Evolutionary conservation across 208 protist genomes (phyloP), one percentile per base, ranked within the genome.

Genomic region (Crithidia thermophila): DNA sequence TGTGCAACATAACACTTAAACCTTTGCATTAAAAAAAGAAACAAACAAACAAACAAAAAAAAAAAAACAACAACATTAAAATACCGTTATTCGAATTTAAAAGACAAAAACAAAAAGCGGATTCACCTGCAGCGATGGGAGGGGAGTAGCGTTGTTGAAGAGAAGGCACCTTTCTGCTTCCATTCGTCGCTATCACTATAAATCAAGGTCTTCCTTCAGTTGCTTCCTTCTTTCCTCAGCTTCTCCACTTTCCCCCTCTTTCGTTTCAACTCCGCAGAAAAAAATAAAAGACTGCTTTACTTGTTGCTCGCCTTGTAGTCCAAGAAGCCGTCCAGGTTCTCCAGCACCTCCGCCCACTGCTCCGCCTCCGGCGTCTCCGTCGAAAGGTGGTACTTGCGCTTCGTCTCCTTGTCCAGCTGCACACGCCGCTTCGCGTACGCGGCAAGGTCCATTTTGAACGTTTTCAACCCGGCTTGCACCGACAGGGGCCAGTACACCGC

Each of bases 261-360:
- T 0, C 52, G 18, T 53, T 34, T 36, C 28, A 40, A 13, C 6
- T 11, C 3, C 13, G 18, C 51, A 55, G 13, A 46, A n/a, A 27
- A 4, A 43, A 27, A 6, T 34, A 49, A 62, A 64, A 51, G 31
- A 18, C 40, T 8, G 9, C 6, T 28, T 31, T 73, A 66, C 64
- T 72, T 68, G 46, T 87, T 40, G 27, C 77, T 53, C 14, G 46
- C 55, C 63, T 91, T 94, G 77, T 94, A 94, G 11, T 76, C 66
- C 28, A 94, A 39, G 51, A 94, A 94, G 16, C 81, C 88, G 4
- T 39, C 62, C 27, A 94, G 66, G 61, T 94, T 94, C 28, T 91
- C 84, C 25, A 58, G 40, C 21, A 94, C 69, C 65, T 94, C 88
- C 3, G 52, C 55, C 85, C 85, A 91, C 67, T 85, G 72, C 52